Percentiles rank a stretch among this genome's conserved stretches.
phyloP scores from a whole-genome alignment of 768 basidiomycete species.

The Hericium alpestre region DNA sequence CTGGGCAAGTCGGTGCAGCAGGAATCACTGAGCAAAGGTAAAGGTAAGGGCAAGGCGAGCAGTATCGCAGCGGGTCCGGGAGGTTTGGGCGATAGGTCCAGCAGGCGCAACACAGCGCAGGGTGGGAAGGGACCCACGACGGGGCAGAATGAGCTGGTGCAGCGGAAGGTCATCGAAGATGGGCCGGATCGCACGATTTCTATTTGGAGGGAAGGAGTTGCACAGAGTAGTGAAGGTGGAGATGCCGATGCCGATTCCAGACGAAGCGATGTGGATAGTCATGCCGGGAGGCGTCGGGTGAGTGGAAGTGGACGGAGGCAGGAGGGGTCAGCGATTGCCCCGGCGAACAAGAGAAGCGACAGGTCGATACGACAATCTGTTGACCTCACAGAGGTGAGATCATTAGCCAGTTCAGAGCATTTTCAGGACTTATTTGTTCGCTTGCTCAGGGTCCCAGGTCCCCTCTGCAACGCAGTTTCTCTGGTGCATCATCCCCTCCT shows the following conservation, averaged over 20 bases:
- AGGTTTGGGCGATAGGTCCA: not conserved
- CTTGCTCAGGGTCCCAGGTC: conserved; percentile 1
- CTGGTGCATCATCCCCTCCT: conserved; percentile 3
- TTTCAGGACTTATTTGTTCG: not conserved
- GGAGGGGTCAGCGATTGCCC: not conserved
- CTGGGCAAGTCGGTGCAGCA: not conserved
- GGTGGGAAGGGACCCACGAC: conserved; percentile 7
- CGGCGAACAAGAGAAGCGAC: conserved; percentile 11
- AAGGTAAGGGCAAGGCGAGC: conserved; percentile 6
- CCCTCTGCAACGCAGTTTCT: conserved; percentile 1
- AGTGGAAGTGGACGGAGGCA: conserved; percentile 7
- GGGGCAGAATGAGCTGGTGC: conserved; percentile 20
- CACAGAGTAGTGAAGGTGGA: conserved; percentile 16
- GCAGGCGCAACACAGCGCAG: not conserved
- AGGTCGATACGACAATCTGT: conserved; percentile 13
- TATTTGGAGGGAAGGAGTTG: conserved; percentile 25
- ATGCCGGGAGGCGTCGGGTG: conserved; percentile 13
- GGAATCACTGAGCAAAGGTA: not conserved
- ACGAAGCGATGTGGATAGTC: conserved; percentile 16
- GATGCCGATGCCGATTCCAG: not conserved
- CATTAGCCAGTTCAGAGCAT: not conserved
- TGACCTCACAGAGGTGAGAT: conserved; percentile 19
- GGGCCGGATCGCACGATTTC: conserved; percentile 25
- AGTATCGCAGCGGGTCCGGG: conserved; percentile 5
- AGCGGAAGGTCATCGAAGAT: conserved; percentile 23